phyloP scores from a whole-genome alignment of 2,329 filamentous ascomycete species.

The Madurella mycetomatis region DNA sequence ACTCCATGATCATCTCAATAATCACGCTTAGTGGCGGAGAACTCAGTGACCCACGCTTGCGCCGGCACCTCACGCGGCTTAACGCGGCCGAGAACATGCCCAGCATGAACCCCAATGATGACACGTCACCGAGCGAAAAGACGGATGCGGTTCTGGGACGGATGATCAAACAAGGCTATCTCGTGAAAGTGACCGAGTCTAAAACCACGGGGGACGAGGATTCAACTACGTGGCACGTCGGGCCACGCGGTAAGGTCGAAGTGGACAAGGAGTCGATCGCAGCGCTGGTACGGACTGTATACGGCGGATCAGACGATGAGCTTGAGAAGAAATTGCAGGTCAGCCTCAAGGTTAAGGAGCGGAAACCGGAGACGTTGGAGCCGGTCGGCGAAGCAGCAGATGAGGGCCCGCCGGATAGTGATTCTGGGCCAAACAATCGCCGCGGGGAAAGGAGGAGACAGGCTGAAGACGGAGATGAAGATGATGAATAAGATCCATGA shows the following conservation, averaged over 20 bases:
- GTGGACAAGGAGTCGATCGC: conserved; percentile 73
- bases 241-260: conserved; percentile 80
- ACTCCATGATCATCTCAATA: conserved; percentile 72
- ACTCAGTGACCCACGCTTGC: conserved; percentile 73
- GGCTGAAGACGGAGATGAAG: conserved; percentile 16
- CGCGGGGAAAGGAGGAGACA: conserved; percentile 13
- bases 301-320: conserved; percentile 50
- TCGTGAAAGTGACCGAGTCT: conserved; percentile 68
- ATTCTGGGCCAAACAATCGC: conserved; percentile 20
- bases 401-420: conserved; percentile 11
- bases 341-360: conserved; percentile 53
- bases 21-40: conserved; percentile 70
- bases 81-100: conserved; percentile 69
- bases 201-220: conserved; percentile 63
- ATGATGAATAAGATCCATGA: conserved; percentile 7
- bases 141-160: conserved; percentile 70
- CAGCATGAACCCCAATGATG: conserved; percentile 50
- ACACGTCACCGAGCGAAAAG: conserved; percentile 36
- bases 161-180: conserved; percentile 78
- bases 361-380: conserved; percentile 19
- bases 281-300: conserved; percentile 61
- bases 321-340: conserved; percentile 56
- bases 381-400: conserved; percentile 11
- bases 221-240: conserved; percentile 74
- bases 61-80: conserved; percentile 67